Percentiles rank a stretch among this genome's conserved stretches.
Conservation (phyloP, 495 filamentous ascomycete genomes). For the Aspergillus cristatus region DNA sequence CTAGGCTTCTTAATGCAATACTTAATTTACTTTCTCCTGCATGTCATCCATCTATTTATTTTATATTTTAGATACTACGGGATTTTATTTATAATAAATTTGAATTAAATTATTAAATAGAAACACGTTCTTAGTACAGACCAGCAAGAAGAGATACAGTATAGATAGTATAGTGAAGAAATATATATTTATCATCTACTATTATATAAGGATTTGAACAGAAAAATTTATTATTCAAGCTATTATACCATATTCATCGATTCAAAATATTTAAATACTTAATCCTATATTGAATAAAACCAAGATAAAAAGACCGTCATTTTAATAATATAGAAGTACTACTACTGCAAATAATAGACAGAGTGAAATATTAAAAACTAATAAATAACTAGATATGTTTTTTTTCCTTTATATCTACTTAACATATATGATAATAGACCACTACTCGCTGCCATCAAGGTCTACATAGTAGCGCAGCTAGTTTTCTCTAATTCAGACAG, state of each 20-base stretch:
- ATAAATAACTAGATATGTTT: neutral
- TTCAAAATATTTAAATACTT: too few species aligned
- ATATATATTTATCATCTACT: neutral
- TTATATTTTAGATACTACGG: too few species aligned
- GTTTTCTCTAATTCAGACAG: neutral
- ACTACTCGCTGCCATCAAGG: too few species aligned
- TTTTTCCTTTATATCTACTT: neutral
- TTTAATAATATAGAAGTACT: neutral
- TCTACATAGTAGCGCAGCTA: neutral
- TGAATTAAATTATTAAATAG: too few species aligned
- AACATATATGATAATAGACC: neutral
- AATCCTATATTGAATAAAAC: neutral
- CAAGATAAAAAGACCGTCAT: neutral
- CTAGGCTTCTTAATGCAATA: too few species aligned
- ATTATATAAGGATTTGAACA: neutral
- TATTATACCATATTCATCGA: too few species aligned
- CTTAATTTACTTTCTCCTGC: neutral
- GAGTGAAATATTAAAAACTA: neutral
- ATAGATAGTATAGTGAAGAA: too few species aligned
- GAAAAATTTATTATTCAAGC: neutral
- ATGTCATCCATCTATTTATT: too few species aligned
- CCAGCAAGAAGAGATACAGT: too few species aligned
- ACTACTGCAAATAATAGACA: neutral
- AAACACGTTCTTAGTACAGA: too few species aligned
- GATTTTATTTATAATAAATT: too few species aligned